Evolutionary conservation across 208 protist species (phyloP), one percentile per base, ranked within the genome.

Genomic region (Crithidia sp.): DNA sequence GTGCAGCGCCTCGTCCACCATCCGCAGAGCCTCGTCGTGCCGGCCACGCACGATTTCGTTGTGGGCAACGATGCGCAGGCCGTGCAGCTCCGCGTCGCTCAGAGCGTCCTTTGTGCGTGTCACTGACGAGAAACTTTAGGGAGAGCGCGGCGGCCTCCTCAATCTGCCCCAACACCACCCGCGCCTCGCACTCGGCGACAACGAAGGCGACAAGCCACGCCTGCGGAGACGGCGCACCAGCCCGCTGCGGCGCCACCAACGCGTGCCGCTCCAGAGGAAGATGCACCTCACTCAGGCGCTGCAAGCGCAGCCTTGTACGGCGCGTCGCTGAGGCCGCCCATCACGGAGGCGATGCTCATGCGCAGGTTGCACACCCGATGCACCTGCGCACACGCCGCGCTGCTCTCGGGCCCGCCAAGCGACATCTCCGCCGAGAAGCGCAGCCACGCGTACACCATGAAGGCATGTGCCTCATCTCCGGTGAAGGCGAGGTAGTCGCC

Each of bases 381-480:
- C 50, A 74, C 68, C 47, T 76, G 43, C 28, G 60, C 44, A 37
- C 70, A 71, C 53, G 67, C 79, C 7, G 82, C 65, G 75, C 87
- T 82, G 60, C 53, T 69, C 53, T 36, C 19, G 43, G 65, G 81
- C 43, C 85, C 86, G 36, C 78, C 79, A 43, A 83, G 81, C 40
- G 67, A 44, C 43, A 79, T 52, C 10, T 41, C 59, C 9, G 83
- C 82, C 12, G 77, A 65, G 57, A 96, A 89, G 52, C 88, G 78
- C 37, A 89, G 60, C 88, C 89, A 94, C 37, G 76, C 71, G 45
- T 84, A 82, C 7, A 94, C 67, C 7, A 89, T 67, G 63, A 94
- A 94, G 36, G 72, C 57, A 79, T 83, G 86, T 14, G 65, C 74
- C 67, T 94, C 87, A 53, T 87, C 68, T 3, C 77, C 76, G 12